These are phyloP conservation scores for Malassezia arunalokei DNA, from an alignment of 1,284 basidiomycete genomes.

Conservation along the genomic window DNA sequence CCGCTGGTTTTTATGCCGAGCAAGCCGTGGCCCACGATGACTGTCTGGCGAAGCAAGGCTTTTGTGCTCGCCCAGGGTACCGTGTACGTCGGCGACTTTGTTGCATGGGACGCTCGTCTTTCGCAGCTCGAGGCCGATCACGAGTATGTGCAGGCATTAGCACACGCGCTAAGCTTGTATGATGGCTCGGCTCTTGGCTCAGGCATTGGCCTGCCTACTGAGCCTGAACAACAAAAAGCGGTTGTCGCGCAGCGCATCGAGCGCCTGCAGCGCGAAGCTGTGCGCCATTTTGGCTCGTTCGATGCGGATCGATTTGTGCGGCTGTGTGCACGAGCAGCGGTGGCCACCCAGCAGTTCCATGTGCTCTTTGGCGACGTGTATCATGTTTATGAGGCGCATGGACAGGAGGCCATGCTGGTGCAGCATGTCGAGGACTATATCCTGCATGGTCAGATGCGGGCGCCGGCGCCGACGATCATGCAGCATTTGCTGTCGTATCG, in stretches of 20 bases:
- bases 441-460: constrained; percentile 59
- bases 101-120: constrained; percentile 91
- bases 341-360: constrained; percentile 65
- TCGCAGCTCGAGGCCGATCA: constrained; percentile 70
- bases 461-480: constrained; percentile 68
- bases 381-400: constrained; percentile 71
- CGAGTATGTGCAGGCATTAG: constrained; percentile 80
- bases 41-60: constrained; percentile 54
- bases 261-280: constrained; percentile 74
- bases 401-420: constrained; percentile 79
- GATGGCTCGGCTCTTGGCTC: constrained; percentile 71
- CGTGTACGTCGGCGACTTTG: constrained; percentile 68
- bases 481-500: constrained; percentile 72
- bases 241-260: constrained; percentile 66
- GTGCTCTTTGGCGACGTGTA: constrained; percentile 82
- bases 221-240: constrained; percentile 53
- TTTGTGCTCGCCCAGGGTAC: constrained; percentile 59
- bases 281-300: constrained; percentile 66
- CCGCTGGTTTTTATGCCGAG: background rate
- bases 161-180: constrained; percentile 72
- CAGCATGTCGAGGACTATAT: constrained; percentile 71
- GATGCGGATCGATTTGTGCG: constrained; percentile 66
- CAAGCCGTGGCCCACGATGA: background rate
- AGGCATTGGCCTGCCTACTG: constrained; percentile 69
- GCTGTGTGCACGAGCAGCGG: constrained; percentile 67